Conservation (phyloP, 2,329 filamentous ascomycete species). For the Aspergillus alliaceus region DNA sequence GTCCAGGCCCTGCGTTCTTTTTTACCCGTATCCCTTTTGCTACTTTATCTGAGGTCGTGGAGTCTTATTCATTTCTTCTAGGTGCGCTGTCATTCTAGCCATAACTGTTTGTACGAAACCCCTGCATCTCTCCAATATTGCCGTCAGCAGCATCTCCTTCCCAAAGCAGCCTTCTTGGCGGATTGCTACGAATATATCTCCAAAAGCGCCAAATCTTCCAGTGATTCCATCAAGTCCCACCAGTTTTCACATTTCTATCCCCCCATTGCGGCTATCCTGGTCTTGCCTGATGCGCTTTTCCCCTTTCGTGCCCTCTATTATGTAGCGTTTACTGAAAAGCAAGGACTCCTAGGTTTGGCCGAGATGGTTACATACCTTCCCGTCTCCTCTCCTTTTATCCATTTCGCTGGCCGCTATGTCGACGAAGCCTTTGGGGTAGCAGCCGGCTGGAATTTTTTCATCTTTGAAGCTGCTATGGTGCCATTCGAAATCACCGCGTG, state of each 20-base stretch:
- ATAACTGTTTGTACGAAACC: slow-evolving; percentile 46
- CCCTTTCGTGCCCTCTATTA: background rate
- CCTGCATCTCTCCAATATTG: slow-evolving; percentile 10
- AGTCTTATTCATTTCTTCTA: slow-evolving; percentile 38
- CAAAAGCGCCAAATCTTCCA: slow-evolving; percentile 13
- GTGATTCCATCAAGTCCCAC: slow-evolving; percentile 1
- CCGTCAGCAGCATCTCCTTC: slow-evolving; percentile 7
- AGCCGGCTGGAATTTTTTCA: slow-evolving; percentile 53
- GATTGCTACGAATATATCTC: background rate
- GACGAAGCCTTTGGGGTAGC: slow-evolving; percentile 51
- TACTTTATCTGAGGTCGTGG: slow-evolving; percentile 11
- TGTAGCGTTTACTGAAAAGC: slow-evolving; percentile 21
- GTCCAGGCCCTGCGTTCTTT: background rate
- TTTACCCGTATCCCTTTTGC: slow-evolving; percentile 7
- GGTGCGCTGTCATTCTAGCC: slow-evolving; percentile 46
- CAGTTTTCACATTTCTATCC: background rate
- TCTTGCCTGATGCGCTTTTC: background rate
- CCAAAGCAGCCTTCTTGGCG: slow-evolving; percentile 10
- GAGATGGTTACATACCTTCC: slow-evolving; percentile 54
- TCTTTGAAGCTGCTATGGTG: slow-evolving; percentile 52
- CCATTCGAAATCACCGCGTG: slow-evolving; percentile 55
- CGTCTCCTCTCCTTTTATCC: slow-evolving; percentile 48
- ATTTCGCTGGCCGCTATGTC: slow-evolving; percentile 49
- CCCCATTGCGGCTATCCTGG: background rate
- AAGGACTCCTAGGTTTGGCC: slow-evolving; percentile 39